Evolutionary conservation across 2,329 filamentous ascomycete species (phyloP).

Genomic region (Penicillium sp.): DNA sequence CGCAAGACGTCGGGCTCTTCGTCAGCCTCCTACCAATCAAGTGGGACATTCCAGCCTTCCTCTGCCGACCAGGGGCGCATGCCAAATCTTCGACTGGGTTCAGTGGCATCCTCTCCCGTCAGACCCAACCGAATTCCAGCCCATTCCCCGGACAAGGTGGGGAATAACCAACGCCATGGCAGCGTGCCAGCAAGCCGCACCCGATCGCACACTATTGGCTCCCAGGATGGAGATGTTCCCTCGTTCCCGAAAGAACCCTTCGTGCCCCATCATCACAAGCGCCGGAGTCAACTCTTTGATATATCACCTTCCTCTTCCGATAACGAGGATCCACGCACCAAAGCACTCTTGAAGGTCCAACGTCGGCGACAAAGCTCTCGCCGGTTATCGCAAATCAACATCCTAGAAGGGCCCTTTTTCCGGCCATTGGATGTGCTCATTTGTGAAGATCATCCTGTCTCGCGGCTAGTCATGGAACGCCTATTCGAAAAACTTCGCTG

Average conservation of each 20-base stretch:
- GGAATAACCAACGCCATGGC: constrained; percentile 62
- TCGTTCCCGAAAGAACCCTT: constrained; percentile 61
- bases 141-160: constrained; percentile 59
- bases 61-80: constrained; percentile 69
- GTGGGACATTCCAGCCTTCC: constrained; percentile 65
- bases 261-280: constrained; percentile 72
- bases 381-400: constrained; percentile 83
- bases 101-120: constrained; percentile 55
- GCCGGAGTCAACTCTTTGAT: constrained; percentile 90
- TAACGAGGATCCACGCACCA: constrained; percentile 90
- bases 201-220: constrained; percentile 88
- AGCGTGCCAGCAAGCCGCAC: constrained; percentile 66
- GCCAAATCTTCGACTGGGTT: constrained; percentile 50
- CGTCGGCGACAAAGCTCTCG: constrained; percentile 93
- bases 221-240: constrained; percentile 81
- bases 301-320: constrained; percentile 97
- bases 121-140: constrained; percentile 44
- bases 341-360: constrained; percentile 86
- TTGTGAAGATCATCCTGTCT: constrained; percentile 96
- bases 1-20: constrained; percentile 91
- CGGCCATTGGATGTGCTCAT: constrained; percentile 90
- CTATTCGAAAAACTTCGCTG: constrained; percentile 92
- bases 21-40: constrained; percentile 77
- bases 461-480: constrained; percentile 98
- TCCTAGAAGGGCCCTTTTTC: constrained; percentile 81